Conservation (phyloP, 2,329 filamentous ascomycete genomes). For the Colletotrichum sp. region DNA sequence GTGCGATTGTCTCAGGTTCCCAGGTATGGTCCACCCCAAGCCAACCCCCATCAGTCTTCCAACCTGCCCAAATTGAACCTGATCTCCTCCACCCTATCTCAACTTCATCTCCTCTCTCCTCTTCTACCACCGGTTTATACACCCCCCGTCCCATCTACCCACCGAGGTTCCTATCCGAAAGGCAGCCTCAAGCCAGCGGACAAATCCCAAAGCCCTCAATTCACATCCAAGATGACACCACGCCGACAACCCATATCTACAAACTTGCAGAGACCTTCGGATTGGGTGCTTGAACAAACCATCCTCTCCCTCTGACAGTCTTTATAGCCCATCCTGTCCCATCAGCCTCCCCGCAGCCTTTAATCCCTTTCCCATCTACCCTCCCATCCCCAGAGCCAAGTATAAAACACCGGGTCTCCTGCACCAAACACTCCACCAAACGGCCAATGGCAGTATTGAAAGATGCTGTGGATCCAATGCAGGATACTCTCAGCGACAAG, state of each 20-base stretch:
- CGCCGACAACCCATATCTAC: no score
- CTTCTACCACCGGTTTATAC: neutral
- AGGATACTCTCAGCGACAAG: neutral
- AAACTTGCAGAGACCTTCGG: no score
- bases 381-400: neutral
- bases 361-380: no score
- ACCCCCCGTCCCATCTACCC: no score
- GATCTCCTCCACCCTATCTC: neutral
- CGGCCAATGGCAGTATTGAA: rapidly evolving
- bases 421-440: neutral
- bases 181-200: neutral
- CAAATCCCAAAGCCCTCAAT: neutral
- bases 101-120: no score
- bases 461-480: neutral
- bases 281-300: no score
- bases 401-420: neutral
- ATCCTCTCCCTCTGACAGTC: neutral
- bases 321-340: neutral
- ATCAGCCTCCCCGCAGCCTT: neutral
- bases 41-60: neutral
- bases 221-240: neutral
- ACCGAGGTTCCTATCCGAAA: neutral
- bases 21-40: neutral
- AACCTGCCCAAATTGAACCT: neutral
- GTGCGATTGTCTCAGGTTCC: neutral